Base-by-base conservation (phyloP, 495 filamentous ascomycete species). In the Rusavskia elegans region DNA sequence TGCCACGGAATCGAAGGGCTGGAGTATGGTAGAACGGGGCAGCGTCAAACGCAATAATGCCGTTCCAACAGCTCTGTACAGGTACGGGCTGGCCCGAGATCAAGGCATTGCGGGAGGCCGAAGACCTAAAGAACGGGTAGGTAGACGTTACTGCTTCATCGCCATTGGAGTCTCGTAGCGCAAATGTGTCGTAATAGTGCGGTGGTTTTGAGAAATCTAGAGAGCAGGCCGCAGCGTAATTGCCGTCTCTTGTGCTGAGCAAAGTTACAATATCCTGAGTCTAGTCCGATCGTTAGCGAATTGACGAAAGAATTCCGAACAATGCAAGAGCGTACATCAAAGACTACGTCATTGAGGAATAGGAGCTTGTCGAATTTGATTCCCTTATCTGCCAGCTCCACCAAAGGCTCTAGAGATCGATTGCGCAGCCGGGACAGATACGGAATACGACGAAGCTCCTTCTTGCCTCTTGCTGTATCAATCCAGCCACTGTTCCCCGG, bases 11-110 rank as follows among this genome's bases (percentile, higher is more conserved):
- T 30, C 66, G 64, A 9, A 82, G 69, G 36, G 74, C 71, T 16
- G 14, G 23, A 53, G 2, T 55, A 54, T 17, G 46, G 53, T 76
- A 74, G 66, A 87, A 86, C 2, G 83, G 79, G 3, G 64, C 59
- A 6, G 81, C 71, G 13, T 75, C 68, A 66, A 82, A 75, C 13
- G 67, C 72, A 17, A 82, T 77, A 70, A 90, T 82, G 41, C 87
- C 85, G 50, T 92, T 92, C 87, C 87, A 94, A 64, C 87, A 94
- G 52, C 81, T 84, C 29, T 63, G 66, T 0, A 93, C 86, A 2
- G 79, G 82, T 7, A 89, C 73, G 0, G 84, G 79, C 3, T 65
- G 55, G 55, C 74, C 70, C 5, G 55, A 58, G 25, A 72, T 65
- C 29, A 87, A 66, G 0, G 83, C 78, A 10, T 72, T 60, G 35